Conservation (phyloP, 495 filamentous ascomycete genomes). For the Parmelia sp. region DNA sequence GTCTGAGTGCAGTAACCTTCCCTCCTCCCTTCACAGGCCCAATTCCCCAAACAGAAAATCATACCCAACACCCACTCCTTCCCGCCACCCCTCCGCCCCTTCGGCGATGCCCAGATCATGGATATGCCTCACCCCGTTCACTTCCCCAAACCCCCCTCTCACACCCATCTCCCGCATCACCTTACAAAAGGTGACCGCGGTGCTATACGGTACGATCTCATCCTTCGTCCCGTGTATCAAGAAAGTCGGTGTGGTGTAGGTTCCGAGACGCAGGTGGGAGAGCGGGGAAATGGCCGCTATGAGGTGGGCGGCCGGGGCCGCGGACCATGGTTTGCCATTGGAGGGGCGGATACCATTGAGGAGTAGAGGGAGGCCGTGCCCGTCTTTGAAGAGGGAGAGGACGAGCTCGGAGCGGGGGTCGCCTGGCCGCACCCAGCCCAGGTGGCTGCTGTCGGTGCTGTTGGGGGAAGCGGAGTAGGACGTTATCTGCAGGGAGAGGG, state of each 20-base stretch:
- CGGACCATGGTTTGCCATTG: not conserved
- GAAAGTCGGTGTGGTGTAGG: slow-evolving; percentile 40
- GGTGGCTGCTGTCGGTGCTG: slow-evolving; percentile 18
- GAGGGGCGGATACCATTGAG: slow-evolving; percentile 28
- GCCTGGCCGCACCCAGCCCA: slow-evolving; percentile 25
- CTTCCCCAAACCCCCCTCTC: slow-evolving; percentile 19
- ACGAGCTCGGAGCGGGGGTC: slow-evolving; percentile 35
- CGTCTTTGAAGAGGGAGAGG: slow-evolving; percentile 37
- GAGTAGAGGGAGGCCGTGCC: slow-evolving; percentile 31
- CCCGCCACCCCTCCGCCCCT: slow-evolving; percentile 29
- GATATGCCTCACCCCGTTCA: slow-evolving; percentile 33
- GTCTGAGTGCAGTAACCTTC: no score
- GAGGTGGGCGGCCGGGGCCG: slow-evolving; percentile 20
- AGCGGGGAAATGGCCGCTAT: slow-evolving; percentile 29
- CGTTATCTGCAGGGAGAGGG: slow-evolving; percentile 15
- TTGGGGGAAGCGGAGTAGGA: slow-evolving; percentile 4
- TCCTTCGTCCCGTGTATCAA: slow-evolving; percentile 43
- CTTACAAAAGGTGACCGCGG: slow-evolving; percentile 24
- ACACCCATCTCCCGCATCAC: slow-evolving; percentile 29
- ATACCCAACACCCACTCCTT: slow-evolving; percentile 27
- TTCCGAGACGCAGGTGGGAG: slow-evolving; percentile 33
- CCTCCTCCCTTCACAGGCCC: not conserved
- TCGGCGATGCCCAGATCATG: slow-evolving; percentile 28
- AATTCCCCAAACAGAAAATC: slow-evolving; percentile 27
- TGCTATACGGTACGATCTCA: slow-evolving; percentile 37